These are phyloP conservation scores for Eucalyptus brandiana DNA, from an alignment of 345 rosid species.

Conservation along the genomic window DNA sequence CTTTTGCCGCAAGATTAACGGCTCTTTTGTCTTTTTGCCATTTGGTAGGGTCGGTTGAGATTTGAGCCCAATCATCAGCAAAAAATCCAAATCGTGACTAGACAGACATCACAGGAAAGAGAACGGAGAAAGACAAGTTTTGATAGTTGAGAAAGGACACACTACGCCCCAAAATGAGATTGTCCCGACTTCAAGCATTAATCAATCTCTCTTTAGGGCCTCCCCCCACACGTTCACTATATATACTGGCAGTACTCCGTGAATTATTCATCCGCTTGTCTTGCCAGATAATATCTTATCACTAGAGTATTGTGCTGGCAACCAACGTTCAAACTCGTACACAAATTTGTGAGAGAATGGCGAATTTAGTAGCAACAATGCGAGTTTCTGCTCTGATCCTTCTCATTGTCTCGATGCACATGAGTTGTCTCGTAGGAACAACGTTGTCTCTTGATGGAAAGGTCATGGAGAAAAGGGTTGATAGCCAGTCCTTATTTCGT, in stretches of 20 bases:
- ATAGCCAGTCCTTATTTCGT: neutral
- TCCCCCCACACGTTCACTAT: neutral
- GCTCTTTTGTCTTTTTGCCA: neutral
- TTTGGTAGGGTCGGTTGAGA: neutral
- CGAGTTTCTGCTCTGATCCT: constrained; percentile 2
- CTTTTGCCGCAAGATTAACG: neutral
- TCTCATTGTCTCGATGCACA: neutral
- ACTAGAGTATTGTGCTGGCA: neutral
- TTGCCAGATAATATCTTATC: neutral
- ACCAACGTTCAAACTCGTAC: neutral
- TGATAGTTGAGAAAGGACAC: neutral
- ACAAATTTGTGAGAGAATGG: neutral
- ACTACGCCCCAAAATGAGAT: neutral
- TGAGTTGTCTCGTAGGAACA: neutral
- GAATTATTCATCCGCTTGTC: neutral
- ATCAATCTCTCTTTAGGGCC: neutral
- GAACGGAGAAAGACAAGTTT: neutral
- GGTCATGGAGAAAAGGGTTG: neutral
- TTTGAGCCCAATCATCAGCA: neutral
- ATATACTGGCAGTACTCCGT: neutral
- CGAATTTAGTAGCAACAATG: neutral
- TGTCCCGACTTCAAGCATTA: neutral
- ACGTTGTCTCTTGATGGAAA: neutral
- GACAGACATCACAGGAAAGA: neutral
- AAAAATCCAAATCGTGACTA: neutral